Conservation (phyloP, 1,284 basidiomycete genomes). For the Ustilago trichophora region DNA sequence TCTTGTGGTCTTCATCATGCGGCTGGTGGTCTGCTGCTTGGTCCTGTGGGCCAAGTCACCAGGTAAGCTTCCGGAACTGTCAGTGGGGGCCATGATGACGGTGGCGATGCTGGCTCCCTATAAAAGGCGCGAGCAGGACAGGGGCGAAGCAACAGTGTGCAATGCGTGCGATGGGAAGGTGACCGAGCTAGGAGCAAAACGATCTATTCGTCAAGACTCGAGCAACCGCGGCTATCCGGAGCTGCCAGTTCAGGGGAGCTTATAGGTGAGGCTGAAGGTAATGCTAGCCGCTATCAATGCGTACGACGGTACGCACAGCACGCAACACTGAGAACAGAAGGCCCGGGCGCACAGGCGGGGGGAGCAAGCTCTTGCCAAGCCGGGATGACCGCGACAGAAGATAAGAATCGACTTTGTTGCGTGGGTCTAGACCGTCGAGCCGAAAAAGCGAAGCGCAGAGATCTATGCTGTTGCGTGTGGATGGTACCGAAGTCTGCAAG, state of each 20-base stretch:
- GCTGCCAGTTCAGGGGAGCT: neutral
- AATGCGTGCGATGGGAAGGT: neutral
- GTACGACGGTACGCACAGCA: neutral
- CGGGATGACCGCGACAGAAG: neutral
- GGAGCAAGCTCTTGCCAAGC: neutral
- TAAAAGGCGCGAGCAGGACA: conserved; percentile 2
- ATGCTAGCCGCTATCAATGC: neutral
- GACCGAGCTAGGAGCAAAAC: too few relatives aligned
- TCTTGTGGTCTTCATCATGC: conserved; percentile 63
- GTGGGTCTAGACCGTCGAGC: too few relatives aligned
- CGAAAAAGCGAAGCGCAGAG: too few relatives aligned
- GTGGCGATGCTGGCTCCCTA: conserved; percentile 1
- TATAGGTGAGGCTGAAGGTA: neutral
- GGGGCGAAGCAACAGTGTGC: neutral
- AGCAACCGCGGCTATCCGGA: conserved; percentile 1
- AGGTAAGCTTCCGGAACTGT: conserved; percentile 44
- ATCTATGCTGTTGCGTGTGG: too few relatives aligned
- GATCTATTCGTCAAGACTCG: neutral
- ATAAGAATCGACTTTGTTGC: neutral
- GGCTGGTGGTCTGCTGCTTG: conserved; percentile 58
- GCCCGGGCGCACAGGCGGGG: neutral
- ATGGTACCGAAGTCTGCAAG: too few relatives aligned
- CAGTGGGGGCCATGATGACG: conserved; percentile 33
- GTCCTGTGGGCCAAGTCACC: conserved; percentile 49
- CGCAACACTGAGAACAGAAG: neutral